Percentiles rank a stretch among this genome's conserved stretches.
These are phyloP conservation scores for Phlebiopsis gigantea DNA, from an alignment of 768 basidiomycete species.

Conservation along the genomic window DNA sequence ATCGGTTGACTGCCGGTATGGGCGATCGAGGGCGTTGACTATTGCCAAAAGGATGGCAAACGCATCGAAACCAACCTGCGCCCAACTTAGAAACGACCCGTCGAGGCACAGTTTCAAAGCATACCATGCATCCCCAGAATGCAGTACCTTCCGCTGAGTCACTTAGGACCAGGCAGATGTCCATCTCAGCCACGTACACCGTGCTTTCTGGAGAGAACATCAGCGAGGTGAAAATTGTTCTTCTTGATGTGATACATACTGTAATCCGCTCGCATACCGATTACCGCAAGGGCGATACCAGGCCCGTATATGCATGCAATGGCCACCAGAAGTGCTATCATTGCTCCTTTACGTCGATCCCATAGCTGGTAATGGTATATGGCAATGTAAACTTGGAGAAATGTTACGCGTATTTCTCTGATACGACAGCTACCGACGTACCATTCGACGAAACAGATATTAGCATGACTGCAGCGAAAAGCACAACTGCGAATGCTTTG, in stretches of 20 bases:
- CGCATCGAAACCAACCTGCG: background rate
- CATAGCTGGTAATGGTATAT: slow-evolving; percentile 1
- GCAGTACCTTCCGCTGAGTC: background rate
- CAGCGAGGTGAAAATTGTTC: background rate
- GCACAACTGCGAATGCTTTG: background rate
- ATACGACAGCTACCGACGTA: background rate
- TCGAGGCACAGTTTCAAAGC: no score
- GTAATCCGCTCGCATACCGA: background rate
- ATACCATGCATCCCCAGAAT: background rate
- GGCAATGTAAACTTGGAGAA: slow-evolving; percentile 3
- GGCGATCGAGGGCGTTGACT: background rate
- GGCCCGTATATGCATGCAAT: background rate
- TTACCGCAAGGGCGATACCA: background rate
- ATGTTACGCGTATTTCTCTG: no score
- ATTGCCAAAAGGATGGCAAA: background rate
- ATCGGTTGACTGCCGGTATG: background rate
- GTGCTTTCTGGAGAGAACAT: background rate
- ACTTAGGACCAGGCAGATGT: background rate
- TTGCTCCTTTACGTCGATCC: slow-evolving; percentile 3
- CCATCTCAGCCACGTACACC: background rate
- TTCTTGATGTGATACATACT: background rate
- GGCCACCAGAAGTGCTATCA: background rate
- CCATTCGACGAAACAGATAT: background rate
- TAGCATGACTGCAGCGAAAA: background rate
- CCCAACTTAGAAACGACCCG: background rate